A percentile compares a stretch with the other conserved stretches of the same genome.
These are phyloP conservation scores for Amniculicola lignicola DNA, from an alignment of 495 filamentous ascomycete genomes.

Conservation along the genomic window DNA sequence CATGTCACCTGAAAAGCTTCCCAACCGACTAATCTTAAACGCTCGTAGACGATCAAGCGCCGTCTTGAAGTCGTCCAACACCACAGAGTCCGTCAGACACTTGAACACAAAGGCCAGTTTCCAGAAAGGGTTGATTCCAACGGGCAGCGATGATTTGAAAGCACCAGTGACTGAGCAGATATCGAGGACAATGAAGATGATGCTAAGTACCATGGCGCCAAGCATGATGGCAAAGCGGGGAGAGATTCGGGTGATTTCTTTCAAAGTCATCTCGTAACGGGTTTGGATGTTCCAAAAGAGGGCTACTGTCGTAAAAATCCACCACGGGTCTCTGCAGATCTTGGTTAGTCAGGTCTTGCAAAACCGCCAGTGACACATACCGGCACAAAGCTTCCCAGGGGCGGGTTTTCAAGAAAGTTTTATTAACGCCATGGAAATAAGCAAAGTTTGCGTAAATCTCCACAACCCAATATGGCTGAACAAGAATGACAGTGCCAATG, in stretches of 20 bases:
- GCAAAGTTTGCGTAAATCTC: slow-evolving; percentile 44
- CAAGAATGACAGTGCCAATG: slow-evolving; percentile 40
- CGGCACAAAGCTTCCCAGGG: slow-evolving; percentile 54
- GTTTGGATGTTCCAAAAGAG: slow-evolving; percentile 56
- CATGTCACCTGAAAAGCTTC: slow-evolving; percentile 31
- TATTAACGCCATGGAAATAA: slow-evolving; percentile 39
- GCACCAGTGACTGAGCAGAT: slow-evolving; percentile 41
- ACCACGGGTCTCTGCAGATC: slow-evolving; percentile 62
- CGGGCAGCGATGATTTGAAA: slow-evolving; percentile 27
- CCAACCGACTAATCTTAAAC: slow-evolving; percentile 34
- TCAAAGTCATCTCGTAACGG: slow-evolving; percentile 51
- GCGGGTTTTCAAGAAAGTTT: slow-evolving; percentile 49
- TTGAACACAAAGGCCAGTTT: slow-evolving; percentile 59
- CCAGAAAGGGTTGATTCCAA: slow-evolving; percentile 50
- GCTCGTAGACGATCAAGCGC: slow-evolving; percentile 47
- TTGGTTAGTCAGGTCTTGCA: no score
- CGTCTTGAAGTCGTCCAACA: slow-evolving; percentile 63
- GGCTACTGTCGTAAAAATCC: slow-evolving; percentile 52
- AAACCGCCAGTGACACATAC: no score
- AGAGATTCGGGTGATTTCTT: slow-evolving; percentile 49
- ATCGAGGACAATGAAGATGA: slow-evolving; percentile 55
- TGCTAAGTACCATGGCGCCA: slow-evolving; percentile 51
- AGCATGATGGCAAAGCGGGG: slow-evolving; percentile 60
- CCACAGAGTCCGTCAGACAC: slow-evolving; percentile 56
- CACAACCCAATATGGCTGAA: slow-evolving; percentile 42